phyloP scores from a whole-genome alignment of 768 basidiomycete genomes.

The Psilocybe subaeruginosa region DNA sequence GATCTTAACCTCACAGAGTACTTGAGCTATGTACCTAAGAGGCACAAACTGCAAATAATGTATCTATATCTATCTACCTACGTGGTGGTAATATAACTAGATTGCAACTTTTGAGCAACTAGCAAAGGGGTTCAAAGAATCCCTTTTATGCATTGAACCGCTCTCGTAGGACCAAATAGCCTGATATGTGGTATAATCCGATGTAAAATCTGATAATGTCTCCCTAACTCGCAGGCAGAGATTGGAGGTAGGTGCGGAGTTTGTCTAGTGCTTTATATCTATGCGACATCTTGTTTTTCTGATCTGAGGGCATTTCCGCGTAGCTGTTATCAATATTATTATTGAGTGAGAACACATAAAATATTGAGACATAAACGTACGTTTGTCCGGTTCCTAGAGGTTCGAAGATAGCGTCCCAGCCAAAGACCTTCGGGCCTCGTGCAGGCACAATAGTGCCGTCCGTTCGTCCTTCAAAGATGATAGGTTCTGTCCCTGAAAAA shows the following conservation, averaged over 20 bases:
- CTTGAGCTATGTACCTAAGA: background rate
- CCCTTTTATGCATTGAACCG: no score
- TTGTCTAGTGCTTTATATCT: conserved; percentile 74
- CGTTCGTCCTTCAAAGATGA: conserved; percentile 81
- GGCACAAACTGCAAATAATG: background rate
- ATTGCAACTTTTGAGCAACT: no score
- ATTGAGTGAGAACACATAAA: conserved; percentile 1
- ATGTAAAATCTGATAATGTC: background rate
- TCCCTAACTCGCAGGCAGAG: conserved; percentile 1
- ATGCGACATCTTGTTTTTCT: conserved; percentile 78
- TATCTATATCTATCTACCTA: background rate
- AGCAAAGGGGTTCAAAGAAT: no score
- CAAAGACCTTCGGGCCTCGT: conserved; percentile 77
- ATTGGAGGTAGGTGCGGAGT: conserved; percentile 53
- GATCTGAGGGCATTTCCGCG: conserved; percentile 71
- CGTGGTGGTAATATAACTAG: no score
- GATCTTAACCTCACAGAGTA: background rate
- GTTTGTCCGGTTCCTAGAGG: conserved; percentile 77
- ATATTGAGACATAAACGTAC: conserved; percentile 42
- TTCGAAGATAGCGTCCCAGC: conserved; percentile 91
- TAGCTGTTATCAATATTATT: conserved; percentile 44
- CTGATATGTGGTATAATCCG: background rate
- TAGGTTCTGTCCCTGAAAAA: conserved; percentile 58
- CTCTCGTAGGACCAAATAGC: no score
- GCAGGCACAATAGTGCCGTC: conserved; percentile 89